Conservation (phyloP, 257 asterid genomes). For the Coffea canephora region DNA sequence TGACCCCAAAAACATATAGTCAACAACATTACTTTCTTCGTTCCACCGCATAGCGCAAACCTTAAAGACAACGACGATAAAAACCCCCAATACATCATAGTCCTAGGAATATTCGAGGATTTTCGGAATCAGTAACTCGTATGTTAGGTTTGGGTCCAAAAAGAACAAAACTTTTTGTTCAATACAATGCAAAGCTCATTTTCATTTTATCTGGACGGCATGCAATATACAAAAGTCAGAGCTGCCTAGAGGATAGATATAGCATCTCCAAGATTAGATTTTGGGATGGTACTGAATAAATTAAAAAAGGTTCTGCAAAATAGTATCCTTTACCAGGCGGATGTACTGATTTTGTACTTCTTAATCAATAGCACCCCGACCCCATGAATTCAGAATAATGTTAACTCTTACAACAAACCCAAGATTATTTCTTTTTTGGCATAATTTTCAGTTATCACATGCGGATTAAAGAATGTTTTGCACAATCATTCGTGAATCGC, state of each 20-base stretch:
- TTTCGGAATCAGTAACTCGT: too few relatives aligned
- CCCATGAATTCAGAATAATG: background rate
- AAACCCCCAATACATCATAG: background rate
- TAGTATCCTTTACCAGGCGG: background rate
- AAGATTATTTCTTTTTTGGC: background rate
- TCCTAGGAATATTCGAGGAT: background rate
- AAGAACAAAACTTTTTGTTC: conserved; percentile 2
- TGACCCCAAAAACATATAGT: background rate
- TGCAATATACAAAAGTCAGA: background rate
- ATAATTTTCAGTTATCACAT: background rate
- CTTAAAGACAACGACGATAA: background rate
- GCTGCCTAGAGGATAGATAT: background rate
- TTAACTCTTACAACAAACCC: background rate
- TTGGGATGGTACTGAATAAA: background rate
- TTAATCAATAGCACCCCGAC: background rate
- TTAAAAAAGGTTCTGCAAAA: background rate
- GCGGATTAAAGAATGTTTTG: background rate
- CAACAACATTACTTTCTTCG: background rate
- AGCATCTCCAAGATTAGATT: background rate
- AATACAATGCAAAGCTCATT: background rate
- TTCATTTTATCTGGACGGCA: background rate
- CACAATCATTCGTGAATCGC: background rate
- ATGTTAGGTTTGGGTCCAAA: background rate
- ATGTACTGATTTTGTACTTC: too few relatives aligned
- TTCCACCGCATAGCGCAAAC: background rate